Evolutionary conservation across 2,329 filamentous ascomycete genomes (phyloP), one percentile per base, ranked within the genome.

Genomic region (Xenoacremonium recifei): DNA sequence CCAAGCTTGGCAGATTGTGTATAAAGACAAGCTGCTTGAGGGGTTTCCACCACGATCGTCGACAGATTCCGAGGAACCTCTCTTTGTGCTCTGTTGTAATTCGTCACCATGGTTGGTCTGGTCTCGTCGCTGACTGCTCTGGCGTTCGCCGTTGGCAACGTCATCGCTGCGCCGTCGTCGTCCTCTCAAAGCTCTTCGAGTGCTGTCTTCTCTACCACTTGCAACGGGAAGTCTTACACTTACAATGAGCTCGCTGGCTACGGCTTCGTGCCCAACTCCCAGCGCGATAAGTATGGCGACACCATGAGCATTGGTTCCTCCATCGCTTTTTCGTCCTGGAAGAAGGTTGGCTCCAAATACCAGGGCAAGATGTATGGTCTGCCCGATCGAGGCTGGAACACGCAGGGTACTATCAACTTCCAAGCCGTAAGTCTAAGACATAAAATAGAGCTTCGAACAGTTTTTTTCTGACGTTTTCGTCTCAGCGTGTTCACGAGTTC

Each of bases 371-470:
- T 87, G 17, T 89, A 77, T 65, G 70, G 72, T 11, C 62, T 87
- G 13, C 84, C 85, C 2, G 83, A 87, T 56, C 73, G 84, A 45
- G 85, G 85, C 27, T 89, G 85, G 83, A 88, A 89, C 57, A 87
- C 84, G 0, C 69, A 87, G 52, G 84, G 82, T 33, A 87, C 84
- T 7, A 51, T 84, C 15, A 87, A 87, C 59, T 86, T 76, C 59
- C 79, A 86, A 50, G 74, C 76, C 3, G n/a, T n/a, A n/a, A n/a
- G n/a, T n/a, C n/a, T n/a, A n/a, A n/a, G n/a, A n/a, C n/a, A n/a
- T n/a, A n/a, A n/a, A n/a, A n/a, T n/a, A n/a, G n/a, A n/a, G n/a
- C n/a, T n/a, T n/a, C n/a, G n/a, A n/a, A n/a, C n/a, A n/a, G n/a
- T n/a, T n/a, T n/a, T n/a, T n/a, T n/a, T n/a, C n/a, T n/a, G n/a